Evolutionary conservation across 2,329 filamentous ascomycete species (phyloP).

Genomic region (Coniochaeta hoffmannii): DNA sequence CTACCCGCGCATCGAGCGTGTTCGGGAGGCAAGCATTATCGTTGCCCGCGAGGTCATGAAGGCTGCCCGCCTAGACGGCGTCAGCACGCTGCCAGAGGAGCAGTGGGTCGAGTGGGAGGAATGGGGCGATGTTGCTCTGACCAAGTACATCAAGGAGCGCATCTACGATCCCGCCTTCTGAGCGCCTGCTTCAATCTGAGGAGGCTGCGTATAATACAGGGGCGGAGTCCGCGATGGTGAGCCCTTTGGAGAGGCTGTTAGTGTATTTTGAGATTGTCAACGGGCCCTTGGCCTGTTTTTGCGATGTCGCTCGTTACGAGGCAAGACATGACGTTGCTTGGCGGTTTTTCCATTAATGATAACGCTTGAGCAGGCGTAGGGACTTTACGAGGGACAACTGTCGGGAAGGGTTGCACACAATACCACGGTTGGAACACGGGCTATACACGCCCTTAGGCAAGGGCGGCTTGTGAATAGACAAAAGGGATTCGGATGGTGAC

Average conservation of each 20-base stretch:
- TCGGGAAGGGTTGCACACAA: neutral
- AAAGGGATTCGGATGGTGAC: neutral
- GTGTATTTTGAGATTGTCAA: neutral
- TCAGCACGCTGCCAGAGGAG: constrained; percentile 60
- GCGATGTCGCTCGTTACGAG: neutral
- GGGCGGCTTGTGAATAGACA: neutral
- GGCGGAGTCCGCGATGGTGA: no score
- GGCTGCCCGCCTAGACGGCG: constrained; percentile 74
- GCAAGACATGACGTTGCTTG: neutral
- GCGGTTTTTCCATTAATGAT: neutral
- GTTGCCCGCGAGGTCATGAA: constrained; percentile 93
- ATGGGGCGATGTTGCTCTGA: constrained; percentile 58
- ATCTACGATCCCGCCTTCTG: constrained; percentile 48
- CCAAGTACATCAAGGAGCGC: constrained; percentile 50
- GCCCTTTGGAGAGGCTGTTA: no score
- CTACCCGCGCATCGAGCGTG: constrained; percentile 85
- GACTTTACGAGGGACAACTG: neutral
- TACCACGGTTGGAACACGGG: neutral
- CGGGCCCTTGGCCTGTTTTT: neutral
- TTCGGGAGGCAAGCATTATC: constrained; percentile 79
- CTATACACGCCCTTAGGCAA: neutral
- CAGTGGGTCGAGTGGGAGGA: constrained; percentile 68
- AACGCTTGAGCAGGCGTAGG: neutral
- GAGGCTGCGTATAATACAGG: no score
- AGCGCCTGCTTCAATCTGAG: no score